phyloP scores from a whole-genome alignment of 208 protist species.

The Trypanosoma vivax region DNA sequence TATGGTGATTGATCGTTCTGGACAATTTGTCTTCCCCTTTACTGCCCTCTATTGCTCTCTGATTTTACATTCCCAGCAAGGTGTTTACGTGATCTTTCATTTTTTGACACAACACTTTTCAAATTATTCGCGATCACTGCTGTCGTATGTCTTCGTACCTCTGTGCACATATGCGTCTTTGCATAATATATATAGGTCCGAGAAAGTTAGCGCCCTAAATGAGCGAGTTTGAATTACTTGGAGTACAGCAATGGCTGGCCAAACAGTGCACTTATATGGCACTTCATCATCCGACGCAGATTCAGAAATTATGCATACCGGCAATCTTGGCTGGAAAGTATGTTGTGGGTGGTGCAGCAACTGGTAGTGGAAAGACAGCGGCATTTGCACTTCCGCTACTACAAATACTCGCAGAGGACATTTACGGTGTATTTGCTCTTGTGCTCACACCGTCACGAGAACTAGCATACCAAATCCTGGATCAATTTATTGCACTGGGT shows the following conservation, averaged over 20 bases:
- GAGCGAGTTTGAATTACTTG: conserved; percentile 64
- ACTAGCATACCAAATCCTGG: conserved; percentile 93
- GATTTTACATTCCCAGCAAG: no score
- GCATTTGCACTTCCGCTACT: conserved; percentile 98
- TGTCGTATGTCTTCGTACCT: no score
- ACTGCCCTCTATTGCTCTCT: no score
- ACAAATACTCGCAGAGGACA: conserved; percentile 90
- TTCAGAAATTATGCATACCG: conserved; percentile 77
- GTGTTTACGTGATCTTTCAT: no score
- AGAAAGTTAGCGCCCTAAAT: conserved; percentile 11
- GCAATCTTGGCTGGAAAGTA: conserved; percentile 73
- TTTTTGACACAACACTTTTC: no score
- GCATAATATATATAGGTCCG: no score
- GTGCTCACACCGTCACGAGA: conserved; percentile 97
- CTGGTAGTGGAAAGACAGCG: conserved; percentile 97
- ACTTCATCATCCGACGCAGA: conserved; percentile 69
- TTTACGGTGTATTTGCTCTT: conserved; percentile 96
- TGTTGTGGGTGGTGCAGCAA: conserved; percentile 92
- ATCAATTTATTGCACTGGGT: conserved; percentile 84
- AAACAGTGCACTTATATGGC: conserved; percentile 79
- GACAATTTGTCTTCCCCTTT: no score
- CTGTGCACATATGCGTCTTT: no score
- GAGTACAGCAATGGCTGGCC: conserved; percentile 60
- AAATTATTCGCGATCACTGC: no score
- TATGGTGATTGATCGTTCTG: no score